Evolutionary conservation across 345 rosid genomes (phyloP), one percentile per base, ranked within the genome.

Genomic region (Cochlearia excelsa): DNA sequence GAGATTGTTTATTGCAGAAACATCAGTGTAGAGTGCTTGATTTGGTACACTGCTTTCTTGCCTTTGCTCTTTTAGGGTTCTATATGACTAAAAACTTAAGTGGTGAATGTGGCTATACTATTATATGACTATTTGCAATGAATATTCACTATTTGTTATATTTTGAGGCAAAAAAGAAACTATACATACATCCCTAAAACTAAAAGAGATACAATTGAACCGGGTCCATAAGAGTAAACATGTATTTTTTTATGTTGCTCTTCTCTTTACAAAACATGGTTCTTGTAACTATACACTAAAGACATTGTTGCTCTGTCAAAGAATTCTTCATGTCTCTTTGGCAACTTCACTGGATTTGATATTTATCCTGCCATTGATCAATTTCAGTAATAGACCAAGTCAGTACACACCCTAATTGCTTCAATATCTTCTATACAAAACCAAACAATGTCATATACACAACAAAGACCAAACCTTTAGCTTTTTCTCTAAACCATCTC

Each of bases 11-110:
- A 16, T 67, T 68, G 76, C 87, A 93, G 99, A 85, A 77, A 63
- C 55, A 68, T 75, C 84, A 77, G 68, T 80, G 81, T 67, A 60
- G 80, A 63, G 54, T 71, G 47, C 64, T 82, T 74, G 99, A 93
- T n/a, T n/a, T n/a, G n/a, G n/a, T 93, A 93, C 73, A 93, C 99
- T 45, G 96, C 84, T 44, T 93, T 93, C 66, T 87, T 93, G 65
- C 99, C 99, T 72, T 64, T 93, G 74, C 92, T 93, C 47, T 93
- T 93, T 74, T 93, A 97, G 99, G 99, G 23, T 16, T 16, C 23
- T 93, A 80, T 16, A 54, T 57, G 0, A 11, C 33, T 7, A 10
- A 30, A 28, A 23, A 28, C 45, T 53, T 7, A 16, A 16, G 23
- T 16, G 23, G 23, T 16, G 23, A 16, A 16, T 16, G 23, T 16